These are phyloP conservation scores for Golubevia pallescens DNA, from an alignment of 1,284 basidiomycete genomes.

Conservation along the genomic window DNA sequence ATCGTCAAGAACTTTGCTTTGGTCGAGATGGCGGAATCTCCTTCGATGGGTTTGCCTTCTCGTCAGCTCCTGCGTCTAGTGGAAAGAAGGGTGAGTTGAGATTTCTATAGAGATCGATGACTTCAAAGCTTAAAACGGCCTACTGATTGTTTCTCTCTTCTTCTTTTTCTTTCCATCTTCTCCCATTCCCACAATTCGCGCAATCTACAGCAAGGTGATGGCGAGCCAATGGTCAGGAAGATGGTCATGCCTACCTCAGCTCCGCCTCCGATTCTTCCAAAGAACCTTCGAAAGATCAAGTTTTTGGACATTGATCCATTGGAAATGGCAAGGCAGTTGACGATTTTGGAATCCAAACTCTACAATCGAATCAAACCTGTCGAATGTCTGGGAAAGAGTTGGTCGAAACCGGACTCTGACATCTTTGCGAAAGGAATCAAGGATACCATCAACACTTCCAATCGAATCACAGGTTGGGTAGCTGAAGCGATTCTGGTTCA, in stretches of 20 bases:
- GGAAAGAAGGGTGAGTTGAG: conserved; percentile 52
- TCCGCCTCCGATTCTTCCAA: conserved; percentile 76
- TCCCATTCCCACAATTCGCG: too few relatives aligned
- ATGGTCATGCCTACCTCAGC: conserved; percentile 50
- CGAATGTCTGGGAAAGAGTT: conserved; percentile 77
- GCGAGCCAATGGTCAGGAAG: conserved; percentile 44
- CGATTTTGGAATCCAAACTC: conserved; percentile 85
- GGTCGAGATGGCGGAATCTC: conserved; percentile 46
- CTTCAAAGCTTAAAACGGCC: too few relatives aligned
- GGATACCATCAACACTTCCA: conserved; percentile 87
- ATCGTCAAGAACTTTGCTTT: conserved; percentile 61
- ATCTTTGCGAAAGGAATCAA: conserved; percentile 76
- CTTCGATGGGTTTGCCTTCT: conserved; percentile 33
- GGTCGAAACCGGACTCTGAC: conserved; percentile 46
- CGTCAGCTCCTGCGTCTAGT: conserved; percentile 62
- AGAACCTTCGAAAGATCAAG: conserved; percentile 77
- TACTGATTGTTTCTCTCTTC: too few relatives aligned
- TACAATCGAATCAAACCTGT: conserved; percentile 88
- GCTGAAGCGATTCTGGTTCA: conserved; percentile 84
- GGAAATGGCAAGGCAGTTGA: conserved; percentile 91
- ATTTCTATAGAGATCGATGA: too few relatives aligned
- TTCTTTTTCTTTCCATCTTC: too few relatives aligned
- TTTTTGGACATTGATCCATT: conserved; percentile 86
- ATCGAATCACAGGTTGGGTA: conserved; percentile 89
- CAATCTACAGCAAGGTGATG: conserved; percentile 21